Base-by-base conservation (phyloP, 345 rosid genomes). In the Clausena lansium region DNA sequence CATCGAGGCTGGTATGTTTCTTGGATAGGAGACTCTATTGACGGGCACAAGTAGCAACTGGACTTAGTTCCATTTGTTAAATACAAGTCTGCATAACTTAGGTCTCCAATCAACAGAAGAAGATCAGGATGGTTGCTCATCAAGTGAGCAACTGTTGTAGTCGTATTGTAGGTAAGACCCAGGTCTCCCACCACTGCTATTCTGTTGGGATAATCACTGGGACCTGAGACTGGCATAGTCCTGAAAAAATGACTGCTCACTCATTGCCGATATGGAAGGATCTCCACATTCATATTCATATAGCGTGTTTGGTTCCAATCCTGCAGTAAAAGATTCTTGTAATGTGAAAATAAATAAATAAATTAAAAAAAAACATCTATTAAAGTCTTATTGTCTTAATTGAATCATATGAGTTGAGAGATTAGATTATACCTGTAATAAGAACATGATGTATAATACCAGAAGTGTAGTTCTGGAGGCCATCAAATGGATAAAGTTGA, bases 1-100 rank as follows among this genome's bases (percentile, higher is more conserved):
- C 99, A 95, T 19, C 97, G 95, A 85, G 99, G 99, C 85, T 95
- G 99, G 83, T 91, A 94, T 2, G 87, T 86, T 81, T 91, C 91
- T 14, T 79, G 87, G 14, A 83, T 80, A 1, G 91, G 83, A 77
- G 80, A 77, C 47, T 70, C 75, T 13, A 78, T 47, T 81, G 73
- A 81, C 0, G 86, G 62, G 71, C 88, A 85, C 15, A 87, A 84
- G 83, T 80, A 81, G 79, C 95, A 91, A 67, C 86, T 85, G 32
- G 88, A 68, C 35, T 81, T 85, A 33, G 90, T 86, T 75, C 94
- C 93, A 76, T 92, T 88, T 0, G 97, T 84, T 28, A 84, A 85
- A 79, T 92, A 96, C 79, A 89, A 62, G 79, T 96, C 89, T 0
- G 98, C 97, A 70, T 92, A 94, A 81, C 90, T 86, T 36, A 90